These are phyloP conservation scores for Fusarium xyrophilum DNA, from an alignment of 2,329 filamentous ascomycete species.

Conservation along the genomic window DNA sequence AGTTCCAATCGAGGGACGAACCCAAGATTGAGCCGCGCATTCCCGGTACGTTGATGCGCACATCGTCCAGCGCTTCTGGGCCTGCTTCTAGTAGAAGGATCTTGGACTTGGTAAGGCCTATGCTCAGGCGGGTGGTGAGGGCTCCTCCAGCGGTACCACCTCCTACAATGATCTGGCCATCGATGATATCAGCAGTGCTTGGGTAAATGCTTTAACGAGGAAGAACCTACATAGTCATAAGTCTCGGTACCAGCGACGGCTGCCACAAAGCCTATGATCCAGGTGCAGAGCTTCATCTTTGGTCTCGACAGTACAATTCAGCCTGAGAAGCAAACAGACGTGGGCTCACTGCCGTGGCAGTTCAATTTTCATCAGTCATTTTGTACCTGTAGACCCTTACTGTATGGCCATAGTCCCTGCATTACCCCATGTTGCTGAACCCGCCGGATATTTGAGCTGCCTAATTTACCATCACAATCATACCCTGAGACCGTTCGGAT, in stretches of 20 bases:
- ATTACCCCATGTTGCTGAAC: neutral
- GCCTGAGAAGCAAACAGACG: neutral
- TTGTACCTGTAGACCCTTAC: neutral
- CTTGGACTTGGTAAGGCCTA: neutral
- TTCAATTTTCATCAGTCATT: neutral
- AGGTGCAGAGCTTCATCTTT: neutral
- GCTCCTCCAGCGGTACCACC: neutral
- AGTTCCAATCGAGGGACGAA: neutral
- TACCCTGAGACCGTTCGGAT: neutral
- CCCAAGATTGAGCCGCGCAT: neutral
- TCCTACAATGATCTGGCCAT: neutral
- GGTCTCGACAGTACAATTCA: fast-evolving
- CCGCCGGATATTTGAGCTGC: neutral
- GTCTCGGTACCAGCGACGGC: neutral
- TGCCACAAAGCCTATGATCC: neutral
- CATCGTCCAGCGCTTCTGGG: neutral
- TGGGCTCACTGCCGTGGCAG: fast-evolving
- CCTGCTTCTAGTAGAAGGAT: neutral
- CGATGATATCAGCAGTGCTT: neutral
- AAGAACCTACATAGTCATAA: neutral
- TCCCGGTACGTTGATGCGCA: neutral
- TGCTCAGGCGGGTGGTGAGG: neutral
- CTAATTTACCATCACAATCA: neutral
- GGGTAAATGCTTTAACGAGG: fast-evolving
- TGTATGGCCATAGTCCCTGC: neutral